These are phyloP conservation scores for Amphibolis antarctica DNA, from an alignment of 106 monocot species.

Conservation along the genomic window DNA sequence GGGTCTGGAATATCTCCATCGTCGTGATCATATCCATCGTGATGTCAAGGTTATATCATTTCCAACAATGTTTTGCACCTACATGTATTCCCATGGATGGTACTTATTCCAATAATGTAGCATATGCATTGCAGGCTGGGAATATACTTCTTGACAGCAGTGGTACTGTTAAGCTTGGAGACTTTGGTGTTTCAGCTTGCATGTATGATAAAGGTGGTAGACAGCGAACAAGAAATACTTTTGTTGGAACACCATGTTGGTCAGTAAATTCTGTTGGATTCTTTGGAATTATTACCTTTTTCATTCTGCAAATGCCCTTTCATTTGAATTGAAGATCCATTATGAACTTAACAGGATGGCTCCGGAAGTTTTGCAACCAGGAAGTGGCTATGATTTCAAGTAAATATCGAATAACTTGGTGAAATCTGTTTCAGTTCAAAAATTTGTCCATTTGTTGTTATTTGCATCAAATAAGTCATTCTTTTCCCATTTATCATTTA, in stretches of 20 bases:
- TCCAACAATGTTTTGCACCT: not conserved
- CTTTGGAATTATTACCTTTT: not conserved
- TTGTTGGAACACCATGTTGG: conserved; percentile 98
- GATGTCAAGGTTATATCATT: conserved; percentile 74
- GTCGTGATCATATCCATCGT: conserved; percentile 90
- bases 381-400: conserved; percentile 95
- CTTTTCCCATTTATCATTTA: too few relatives aligned
- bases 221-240: conserved; percentile 79
- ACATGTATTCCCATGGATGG: not conserved
- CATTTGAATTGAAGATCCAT: conserved; percentile 3
- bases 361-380: conserved; percentile 97
- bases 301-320: not conserved
- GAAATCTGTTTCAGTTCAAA: not conserved
- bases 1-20: conserved; percentile 93
- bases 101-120: not conserved
- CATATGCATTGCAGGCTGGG: conserved; percentile 52
- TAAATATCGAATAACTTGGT: conserved; percentile 22
- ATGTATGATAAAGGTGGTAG: conserved; percentile 95
- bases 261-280: conserved; percentile 12
- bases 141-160: conserved; percentile 88
- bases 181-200: conserved; percentile 91
- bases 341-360: conserved; percentile 65
- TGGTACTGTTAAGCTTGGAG: conserved; percentile 80
- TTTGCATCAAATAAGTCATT: too few relatives aligned
- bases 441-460: not conserved